phyloP scores from a whole-genome alignment of 305 asterid species.

The Rubia peregrina region DNA sequence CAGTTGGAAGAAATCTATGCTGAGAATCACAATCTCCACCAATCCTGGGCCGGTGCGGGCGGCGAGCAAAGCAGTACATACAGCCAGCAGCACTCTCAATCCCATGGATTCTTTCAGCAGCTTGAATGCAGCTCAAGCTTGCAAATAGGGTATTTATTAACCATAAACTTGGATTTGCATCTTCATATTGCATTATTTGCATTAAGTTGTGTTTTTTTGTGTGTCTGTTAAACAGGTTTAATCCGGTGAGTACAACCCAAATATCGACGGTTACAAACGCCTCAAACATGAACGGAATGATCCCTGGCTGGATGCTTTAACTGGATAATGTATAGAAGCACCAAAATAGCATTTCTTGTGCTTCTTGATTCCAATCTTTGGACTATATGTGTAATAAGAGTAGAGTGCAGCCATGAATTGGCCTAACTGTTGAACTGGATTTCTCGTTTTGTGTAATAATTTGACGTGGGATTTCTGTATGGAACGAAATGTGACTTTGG shows the following conservation, averaged over 20 bases:
- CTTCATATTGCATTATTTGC: no score
- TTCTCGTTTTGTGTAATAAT: not conserved
- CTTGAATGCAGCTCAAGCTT: slow-evolving; percentile 76
- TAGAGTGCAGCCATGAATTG: slow-evolving; percentile 1
- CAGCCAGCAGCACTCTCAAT: slow-evolving; percentile 54
- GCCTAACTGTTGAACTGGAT: not conserved
- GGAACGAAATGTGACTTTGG: not conserved
- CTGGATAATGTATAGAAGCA: not conserved
- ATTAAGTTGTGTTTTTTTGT: no score
- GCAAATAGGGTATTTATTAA: slow-evolving; percentile 68
- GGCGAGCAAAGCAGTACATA: slow-evolving; percentile 60
- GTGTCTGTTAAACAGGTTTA: slow-evolving; percentile 31
- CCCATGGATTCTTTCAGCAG: slow-evolving; percentile 81
- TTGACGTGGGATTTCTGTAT: not conserved
- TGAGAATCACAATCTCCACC: slow-evolving; percentile 57
- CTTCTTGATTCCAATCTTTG: not conserved
- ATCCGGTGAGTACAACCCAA: slow-evolving; percentile 59
- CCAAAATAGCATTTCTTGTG: not conserved
- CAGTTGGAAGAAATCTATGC: slow-evolving; percentile 78
- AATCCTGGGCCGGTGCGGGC: slow-evolving; percentile 47
- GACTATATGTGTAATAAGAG: slow-evolving; percentile 6
- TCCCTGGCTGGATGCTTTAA: slow-evolving; percentile 95
- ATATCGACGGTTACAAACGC: slow-evolving; percentile 52
- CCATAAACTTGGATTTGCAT: no score
- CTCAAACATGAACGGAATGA: slow-evolving; percentile 52